A percentile compares a stretch with the other conserved stretches of the same genome.
phyloP scores from a whole-genome alignment of 768 basidiomycete species.

The Boletus insuetus region DNA sequence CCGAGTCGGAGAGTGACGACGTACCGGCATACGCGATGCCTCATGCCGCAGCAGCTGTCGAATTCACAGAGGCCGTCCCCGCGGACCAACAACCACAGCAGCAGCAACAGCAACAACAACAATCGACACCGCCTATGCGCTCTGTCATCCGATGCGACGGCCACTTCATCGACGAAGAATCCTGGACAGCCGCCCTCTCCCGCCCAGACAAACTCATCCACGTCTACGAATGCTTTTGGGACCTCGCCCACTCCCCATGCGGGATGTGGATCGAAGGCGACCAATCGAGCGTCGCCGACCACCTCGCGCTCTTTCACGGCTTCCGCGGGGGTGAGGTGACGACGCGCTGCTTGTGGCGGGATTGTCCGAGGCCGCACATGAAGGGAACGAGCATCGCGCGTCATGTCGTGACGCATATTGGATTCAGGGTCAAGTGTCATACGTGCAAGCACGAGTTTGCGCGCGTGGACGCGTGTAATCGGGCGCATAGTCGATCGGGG shows the following conservation, averaged over 20 bases:
- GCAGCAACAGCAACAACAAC: background rate
- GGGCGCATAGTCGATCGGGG: conserved; percentile 32
- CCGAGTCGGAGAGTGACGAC: conserved; percentile 26
- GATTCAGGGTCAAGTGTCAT: conserved; percentile 29
- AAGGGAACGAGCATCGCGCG: conserved; percentile 34
- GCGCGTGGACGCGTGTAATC: conserved; percentile 33
- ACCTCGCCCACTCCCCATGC: conserved; percentile 22
- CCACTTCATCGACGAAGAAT: conserved; percentile 27
- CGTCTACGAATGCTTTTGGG: conserved; percentile 33
- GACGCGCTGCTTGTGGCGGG: conserved; percentile 32
- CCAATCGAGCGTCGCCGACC: conserved; percentile 32
- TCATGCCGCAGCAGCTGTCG: conserved; percentile 23
- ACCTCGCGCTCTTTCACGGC: conserved; percentile 29
- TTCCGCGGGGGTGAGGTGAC: conserved; percentile 31
- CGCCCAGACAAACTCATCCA: conserved; percentile 24
- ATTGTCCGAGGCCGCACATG: conserved; percentile 27
- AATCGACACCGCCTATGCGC: conserved; percentile 7
- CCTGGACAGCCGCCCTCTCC: conserved; percentile 22
- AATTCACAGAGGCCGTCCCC: conserved; percentile 8
- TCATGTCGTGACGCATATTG: conserved; percentile 32
- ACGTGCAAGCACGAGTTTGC: conserved; percentile 33
- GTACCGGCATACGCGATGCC: conserved; percentile 6
- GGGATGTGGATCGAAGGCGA: conserved; percentile 36
- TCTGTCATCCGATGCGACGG: conserved; percentile 26
- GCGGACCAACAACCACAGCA: conserved; percentile 4